Evolutionary conservation across 2,329 filamentous ascomycete species (phyloP), one percentile per base, ranked within the genome.

Genomic region (Apiospora rasikravindrae): DNA sequence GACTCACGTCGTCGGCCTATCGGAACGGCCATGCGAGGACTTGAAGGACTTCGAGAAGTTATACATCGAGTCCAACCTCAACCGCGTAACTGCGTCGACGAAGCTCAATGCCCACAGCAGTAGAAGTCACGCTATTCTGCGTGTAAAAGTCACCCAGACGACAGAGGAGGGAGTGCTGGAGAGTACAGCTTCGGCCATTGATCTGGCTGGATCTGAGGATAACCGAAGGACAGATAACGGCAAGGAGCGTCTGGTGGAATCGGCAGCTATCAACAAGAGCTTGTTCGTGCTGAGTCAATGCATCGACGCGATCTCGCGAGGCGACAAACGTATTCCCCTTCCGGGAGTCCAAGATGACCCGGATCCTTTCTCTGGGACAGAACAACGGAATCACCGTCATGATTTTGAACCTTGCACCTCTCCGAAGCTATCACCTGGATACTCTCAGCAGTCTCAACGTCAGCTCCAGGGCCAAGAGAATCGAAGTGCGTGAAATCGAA

Each of bases 241-340:
- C 77, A 96, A 95, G 81, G 95, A 98, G 81, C 89, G 96, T 37
- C 86, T 98, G 80, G 90, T 98, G n/a, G 96, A 98, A 82, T 98
- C 95, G 51, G 95, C 96, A 0, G 96, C 94, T 78, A 98, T 98
- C 86, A 98, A 98, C 88, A 98, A 98, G 85, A 97, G 94, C 75
- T 87, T 98, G 8, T 98, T 98, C 78, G 95, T 98, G 24, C 85
- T 98, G 68, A 96, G 94, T 61, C 95, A 98, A 81, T 98, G 96
- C 78, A 96, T 98, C 70, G 96, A 98, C 80, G 96, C 96, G 71
- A 98, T 98, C 80, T 93, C 93, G 0, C 86, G 89, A 33, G 89
- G 90, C 44, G 90, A 92, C 80, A 89, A 88, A 77, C 90, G 96
- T 45, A 96, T 98, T 78, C 96, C 96, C 96, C 0, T 98, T 97